A percentile compares a stretch with the other conserved stretches of the same genome.
Conservation (phyloP, 169 alveolate genomes). For the Cryptosporidium viatorum region DNA sequence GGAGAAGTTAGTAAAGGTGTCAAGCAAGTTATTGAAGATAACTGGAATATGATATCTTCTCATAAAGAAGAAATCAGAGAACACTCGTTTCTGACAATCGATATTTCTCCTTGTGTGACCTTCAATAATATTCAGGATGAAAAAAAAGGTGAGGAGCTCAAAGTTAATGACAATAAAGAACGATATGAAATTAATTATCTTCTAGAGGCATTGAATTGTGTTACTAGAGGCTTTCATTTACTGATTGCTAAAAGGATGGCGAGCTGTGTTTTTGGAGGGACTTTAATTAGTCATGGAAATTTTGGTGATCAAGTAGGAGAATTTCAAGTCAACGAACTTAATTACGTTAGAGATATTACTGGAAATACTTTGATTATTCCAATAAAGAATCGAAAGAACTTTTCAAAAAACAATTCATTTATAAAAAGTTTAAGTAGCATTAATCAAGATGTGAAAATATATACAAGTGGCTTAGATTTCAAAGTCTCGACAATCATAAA, state of each 20-base stretch:
- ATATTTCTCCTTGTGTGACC: background rate
- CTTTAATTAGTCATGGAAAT: slow-evolving; percentile 6
- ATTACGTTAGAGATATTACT: background rate
- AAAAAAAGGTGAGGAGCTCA: background rate
- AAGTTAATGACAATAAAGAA: background rate
- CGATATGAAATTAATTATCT: background rate
- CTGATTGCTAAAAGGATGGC: slow-evolving; percentile 52
- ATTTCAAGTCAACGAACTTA: slow-evolving; percentile 4
- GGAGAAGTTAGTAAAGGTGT: slow-evolving; percentile 36
- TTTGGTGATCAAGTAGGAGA: background rate
- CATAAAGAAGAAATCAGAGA: background rate
- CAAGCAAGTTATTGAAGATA: background rate
- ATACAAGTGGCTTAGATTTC: slow-evolving; percentile 34
- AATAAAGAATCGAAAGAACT: background rate
- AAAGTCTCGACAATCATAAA: background rate
- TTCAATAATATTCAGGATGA: background rate
- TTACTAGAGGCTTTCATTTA: slow-evolving; percentile 22
- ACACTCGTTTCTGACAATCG: background rate
- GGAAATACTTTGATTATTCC: slow-evolving; percentile 53
- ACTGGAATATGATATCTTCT: slow-evolving; percentile 6
- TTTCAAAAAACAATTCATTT: background rate
- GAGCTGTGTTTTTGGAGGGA: slow-evolving; percentile 39
- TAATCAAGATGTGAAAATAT: background rate
- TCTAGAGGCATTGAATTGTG: background rate
- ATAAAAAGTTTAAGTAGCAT: background rate